Conservation (phyloP, 345 rosid species). For the Raphanus sativus region DNA sequence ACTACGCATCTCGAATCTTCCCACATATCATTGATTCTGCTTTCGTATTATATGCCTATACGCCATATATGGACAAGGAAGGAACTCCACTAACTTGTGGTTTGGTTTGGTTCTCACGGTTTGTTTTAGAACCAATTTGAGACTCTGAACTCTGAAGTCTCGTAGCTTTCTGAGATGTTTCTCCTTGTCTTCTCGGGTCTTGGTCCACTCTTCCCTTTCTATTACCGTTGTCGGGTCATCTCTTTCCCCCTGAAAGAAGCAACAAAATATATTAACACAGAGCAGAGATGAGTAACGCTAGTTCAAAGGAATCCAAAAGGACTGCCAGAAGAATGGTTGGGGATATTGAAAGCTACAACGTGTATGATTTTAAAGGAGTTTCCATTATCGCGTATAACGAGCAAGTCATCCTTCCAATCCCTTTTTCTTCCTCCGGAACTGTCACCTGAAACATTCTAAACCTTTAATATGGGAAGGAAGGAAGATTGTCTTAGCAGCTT, state of each 20-base stretch:
- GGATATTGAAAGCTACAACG: constrained; percentile 42
- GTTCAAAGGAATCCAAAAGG: not conserved
- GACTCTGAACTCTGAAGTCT: constrained; percentile 51
- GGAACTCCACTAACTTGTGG: not conserved
- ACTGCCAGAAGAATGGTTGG: not conserved
- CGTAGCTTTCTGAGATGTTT: constrained; percentile 84
- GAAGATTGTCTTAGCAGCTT: constrained; percentile 1
- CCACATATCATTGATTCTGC: not conserved
- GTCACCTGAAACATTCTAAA: constrained; percentile 59
- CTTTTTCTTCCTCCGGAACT: constrained; percentile 72
- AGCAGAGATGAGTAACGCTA: not conserved
- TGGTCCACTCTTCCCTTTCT: constrained; percentile 84
- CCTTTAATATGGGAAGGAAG: constrained; percentile 13
- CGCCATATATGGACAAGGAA: not conserved
- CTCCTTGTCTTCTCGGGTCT: constrained; percentile 79
- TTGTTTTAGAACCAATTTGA: constrained; percentile 74
- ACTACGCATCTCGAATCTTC: constrained; percentile 5
- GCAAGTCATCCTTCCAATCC: constrained; percentile 81
- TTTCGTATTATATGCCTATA: not conserved
- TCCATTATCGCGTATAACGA: constrained; percentile 82
- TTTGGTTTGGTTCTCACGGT: not conserved
- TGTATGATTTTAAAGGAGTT: constrained; percentile 74
- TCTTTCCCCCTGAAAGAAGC: constrained; percentile 56
- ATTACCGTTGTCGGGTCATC: constrained; percentile 77
- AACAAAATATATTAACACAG: not conserved